Base-by-base conservation (phyloP, 2,329 filamentous ascomycete species). In the Microascus cirrosus region DNA sequence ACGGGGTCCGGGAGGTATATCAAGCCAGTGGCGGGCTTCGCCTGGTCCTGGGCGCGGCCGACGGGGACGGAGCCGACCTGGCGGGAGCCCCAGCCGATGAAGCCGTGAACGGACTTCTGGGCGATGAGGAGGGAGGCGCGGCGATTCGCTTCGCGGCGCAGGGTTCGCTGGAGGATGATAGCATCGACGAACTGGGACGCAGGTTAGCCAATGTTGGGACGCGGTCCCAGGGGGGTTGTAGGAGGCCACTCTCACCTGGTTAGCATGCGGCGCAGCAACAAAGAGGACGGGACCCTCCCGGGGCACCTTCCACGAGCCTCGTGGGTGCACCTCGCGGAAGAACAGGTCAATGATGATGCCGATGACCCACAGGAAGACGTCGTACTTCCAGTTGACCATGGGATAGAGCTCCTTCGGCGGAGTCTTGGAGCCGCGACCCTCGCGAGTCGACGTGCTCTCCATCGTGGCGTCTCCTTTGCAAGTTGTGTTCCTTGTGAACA, bases 241-340 rank as follows among this genome's bases (percentile, higher is more conserved):
- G 36, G 36, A 32, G 28, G 71, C 78, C 28, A 32, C 8, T 32
- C 28, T 60, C 74, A 90, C 87, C 82, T 94, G 90, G 71, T 99
- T 99, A 60, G 93, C 93, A 77, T 99, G 94, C 63, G 94, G 94
- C 58, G 93, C 94, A 52, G 92, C 94, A 64, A 99, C 94, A 67
- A 99, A 94, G 60, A 99, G 89, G 62, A 99, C 83, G 1, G 94
- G 92, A 0, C 92, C 94, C 62, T 84, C 82, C 66, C 87, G 85
- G 52, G 94, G 94, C 52, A 99, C 89, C 72, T 92, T 93, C 91
- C 94, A 99, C 62, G 92, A 90, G 64, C 91, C 91, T 63, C 94
- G 83, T 13, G 94, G 94, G 69, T 97, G 92, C 18, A 99, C 90
- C 73, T 99, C 94, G 64, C 94, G 87, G 77, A 99, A 99, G 82